Evolutionary conservation across 129 eudicot species (phyloP).

Genomic region (Artemisia annua): DNA sequence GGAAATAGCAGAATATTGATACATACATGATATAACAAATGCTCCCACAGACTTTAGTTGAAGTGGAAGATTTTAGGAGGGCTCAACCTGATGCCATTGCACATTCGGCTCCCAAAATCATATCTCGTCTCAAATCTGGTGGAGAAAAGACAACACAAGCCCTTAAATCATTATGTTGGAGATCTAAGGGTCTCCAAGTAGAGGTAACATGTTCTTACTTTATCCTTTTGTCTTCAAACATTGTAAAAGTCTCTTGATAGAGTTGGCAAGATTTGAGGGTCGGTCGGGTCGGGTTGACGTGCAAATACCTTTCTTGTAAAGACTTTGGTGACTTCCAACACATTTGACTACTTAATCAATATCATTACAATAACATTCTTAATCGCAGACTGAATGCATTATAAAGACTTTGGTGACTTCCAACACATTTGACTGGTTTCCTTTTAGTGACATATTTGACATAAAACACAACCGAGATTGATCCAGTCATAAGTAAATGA

Average conservation of each 20-base stretch:
- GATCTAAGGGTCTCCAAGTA: slow-evolving; percentile 90
- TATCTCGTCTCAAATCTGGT: slow-evolving; percentile 77
- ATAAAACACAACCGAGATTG: not conserved
- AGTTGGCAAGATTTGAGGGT: not conserved
- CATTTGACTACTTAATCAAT: not conserved
- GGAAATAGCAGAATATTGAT: slow-evolving; percentile 14
- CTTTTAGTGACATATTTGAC: not conserved
- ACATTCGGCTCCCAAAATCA: slow-evolving; percentile 90
- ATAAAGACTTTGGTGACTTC: not conserved
- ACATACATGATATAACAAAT: slow-evolving; percentile 14
- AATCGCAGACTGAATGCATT: not conserved
- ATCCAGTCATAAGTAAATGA: not conserved
- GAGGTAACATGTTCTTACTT: slow-evolving; percentile 56
- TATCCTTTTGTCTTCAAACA: slow-evolving; percentile 19
- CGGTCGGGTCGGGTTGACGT: not conserved
- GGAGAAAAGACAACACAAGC: slow-evolving; percentile 91
- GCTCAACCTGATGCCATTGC: slow-evolving; percentile 93
- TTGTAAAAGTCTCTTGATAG: slow-evolving; percentile 11
- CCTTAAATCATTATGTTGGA: slow-evolving; percentile 85
- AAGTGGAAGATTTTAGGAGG: slow-evolving; percentile 81
- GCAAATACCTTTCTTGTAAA: not conserved
- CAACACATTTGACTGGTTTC: not conserved
- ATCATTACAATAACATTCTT: not conserved
- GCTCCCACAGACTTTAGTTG: slow-evolving; percentile 57
- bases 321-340: not conserved